Percentiles rank a stretch among this genome's conserved stretches.
phyloP scores from a whole-genome alignment of 495 filamentous ascomycete species.

The Podospora didyma region DNA sequence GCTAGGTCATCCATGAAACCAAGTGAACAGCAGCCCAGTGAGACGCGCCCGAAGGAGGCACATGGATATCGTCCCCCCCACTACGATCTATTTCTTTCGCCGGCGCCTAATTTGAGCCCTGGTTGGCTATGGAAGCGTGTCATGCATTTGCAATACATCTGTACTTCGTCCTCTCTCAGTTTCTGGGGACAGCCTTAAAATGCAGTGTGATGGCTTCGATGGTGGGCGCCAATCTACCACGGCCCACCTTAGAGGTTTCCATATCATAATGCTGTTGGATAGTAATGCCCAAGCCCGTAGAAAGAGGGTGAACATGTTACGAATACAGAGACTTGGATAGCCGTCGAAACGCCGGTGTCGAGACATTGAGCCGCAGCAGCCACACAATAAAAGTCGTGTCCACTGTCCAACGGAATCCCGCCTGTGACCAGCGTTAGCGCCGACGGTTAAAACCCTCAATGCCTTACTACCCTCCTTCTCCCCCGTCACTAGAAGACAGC shows the following conservation, averaged over 20 bases:
- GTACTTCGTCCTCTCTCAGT: not conserved
- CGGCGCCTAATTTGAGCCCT: constrained; percentile 19
- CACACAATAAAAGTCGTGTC: no score
- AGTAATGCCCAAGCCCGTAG: no score
- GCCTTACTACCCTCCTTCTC: not conserved
- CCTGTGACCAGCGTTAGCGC: not conserved
- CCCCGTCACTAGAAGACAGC: not conserved
- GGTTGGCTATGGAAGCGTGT: constrained; percentile 16
- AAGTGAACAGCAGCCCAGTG: constrained; percentile 3
- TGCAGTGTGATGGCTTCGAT: constrained; percentile 6
- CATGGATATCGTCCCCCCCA: not conserved
- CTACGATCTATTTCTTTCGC: not conserved
- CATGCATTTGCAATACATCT: constrained; percentile 6
- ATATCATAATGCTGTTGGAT: not conserved
- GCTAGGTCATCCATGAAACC: constrained; percentile 7
- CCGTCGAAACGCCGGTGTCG: no score
- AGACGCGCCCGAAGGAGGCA: constrained; percentile 6
- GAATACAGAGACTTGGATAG: no score
- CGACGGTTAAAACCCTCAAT: not conserved
- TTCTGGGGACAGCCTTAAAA: not conserved
- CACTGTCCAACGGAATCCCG: not conserved
- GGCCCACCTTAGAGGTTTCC: not conserved
- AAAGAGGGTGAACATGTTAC: no score
- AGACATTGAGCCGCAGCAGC: no score
- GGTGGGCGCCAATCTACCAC: not conserved